These are phyloP conservation scores for Symmetrospora coprosmae DNA, from an alignment of 768 basidiomycete genomes.

Conservation along the genomic window DNA sequence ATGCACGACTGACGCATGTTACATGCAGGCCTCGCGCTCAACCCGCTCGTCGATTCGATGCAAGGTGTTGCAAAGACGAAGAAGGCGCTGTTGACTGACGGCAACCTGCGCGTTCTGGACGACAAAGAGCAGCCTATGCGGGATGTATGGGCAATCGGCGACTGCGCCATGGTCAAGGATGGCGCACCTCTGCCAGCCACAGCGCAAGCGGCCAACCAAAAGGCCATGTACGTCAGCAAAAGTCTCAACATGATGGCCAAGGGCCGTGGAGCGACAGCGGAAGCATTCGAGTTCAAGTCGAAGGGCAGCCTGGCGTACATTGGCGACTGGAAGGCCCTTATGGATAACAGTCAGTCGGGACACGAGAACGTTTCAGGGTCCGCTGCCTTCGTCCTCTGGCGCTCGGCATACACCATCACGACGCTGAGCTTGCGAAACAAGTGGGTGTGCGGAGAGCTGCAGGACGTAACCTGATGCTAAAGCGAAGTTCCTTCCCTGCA, in stretches of 20 bases:
- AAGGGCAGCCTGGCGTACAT: slow-evolving; percentile 66
- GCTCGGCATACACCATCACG: slow-evolving; percentile 51
- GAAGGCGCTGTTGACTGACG: slow-evolving; percentile 35
- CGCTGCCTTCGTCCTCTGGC: slow-evolving; percentile 36
- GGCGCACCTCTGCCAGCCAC: slow-evolving; percentile 55
- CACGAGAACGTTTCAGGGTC: slow-evolving; percentile 46
- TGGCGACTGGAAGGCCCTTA: slow-evolving; percentile 50
- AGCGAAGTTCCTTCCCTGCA: neutral
- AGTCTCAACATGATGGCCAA: slow-evolving; percentile 53
- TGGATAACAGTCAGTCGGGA: slow-evolving; percentile 37
- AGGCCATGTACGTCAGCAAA: slow-evolving; percentile 54
- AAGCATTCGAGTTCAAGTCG: slow-evolving; percentile 58
- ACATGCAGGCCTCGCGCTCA: slow-evolving; percentile 68
- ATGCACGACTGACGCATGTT: too few relatives aligned
- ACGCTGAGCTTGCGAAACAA: slow-evolving; percentile 59
- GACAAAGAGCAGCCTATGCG: slow-evolving; percentile 46
- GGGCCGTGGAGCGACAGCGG: slow-evolving; percentile 36
- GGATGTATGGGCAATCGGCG: slow-evolving; percentile 70
- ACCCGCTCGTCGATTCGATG: slow-evolving; percentile 57
- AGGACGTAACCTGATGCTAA: neutral
- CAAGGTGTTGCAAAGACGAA: slow-evolving; percentile 42
- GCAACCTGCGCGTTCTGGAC: slow-evolving; percentile 51
- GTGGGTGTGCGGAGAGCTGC: slow-evolving; percentile 43
- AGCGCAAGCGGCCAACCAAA: slow-evolving; percentile 74
- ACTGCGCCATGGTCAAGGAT: slow-evolving; percentile 51